Percentiles rank a stretch among this genome's conserved stretches.
Conservation (phyloP, 192 early-diverging fungal species). For the Paraglomus brasilianum region DNA sequence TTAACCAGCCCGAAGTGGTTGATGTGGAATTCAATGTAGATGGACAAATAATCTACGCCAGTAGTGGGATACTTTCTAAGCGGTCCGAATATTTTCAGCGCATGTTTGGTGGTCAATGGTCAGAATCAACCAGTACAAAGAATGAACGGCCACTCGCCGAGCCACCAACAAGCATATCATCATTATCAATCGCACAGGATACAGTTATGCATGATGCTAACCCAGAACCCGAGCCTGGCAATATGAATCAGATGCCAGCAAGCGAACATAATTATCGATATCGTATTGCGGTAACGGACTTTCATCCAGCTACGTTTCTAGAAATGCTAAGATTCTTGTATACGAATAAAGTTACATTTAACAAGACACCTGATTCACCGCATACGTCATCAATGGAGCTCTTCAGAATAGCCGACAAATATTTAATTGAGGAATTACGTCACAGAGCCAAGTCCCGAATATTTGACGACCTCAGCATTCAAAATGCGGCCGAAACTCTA, state of each 20-base stretch:
- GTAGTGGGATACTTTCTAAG: conserved; percentile 19
- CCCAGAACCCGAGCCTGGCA: not conserved
- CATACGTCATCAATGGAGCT: conserved; percentile 14
- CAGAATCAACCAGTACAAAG: not conserved
- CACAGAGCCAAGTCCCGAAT: conserved; percentile 17
- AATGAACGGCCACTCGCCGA: not conserved
- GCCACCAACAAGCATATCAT: not conserved
- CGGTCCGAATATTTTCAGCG: conserved; percentile 27
- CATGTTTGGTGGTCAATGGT: conserved; percentile 28
- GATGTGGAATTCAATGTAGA: conserved; percentile 28
- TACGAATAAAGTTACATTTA: conserved; percentile 16
- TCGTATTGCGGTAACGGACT: conserved; percentile 19
- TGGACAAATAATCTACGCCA: conserved; percentile 20
- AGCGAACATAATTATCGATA: not conserved
- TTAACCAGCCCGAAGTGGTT: conserved; percentile 1
- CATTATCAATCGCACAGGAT: no score
- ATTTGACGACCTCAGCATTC: conserved; percentile 8
- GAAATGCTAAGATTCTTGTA: conserved; percentile 27
- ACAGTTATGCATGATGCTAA: no score
- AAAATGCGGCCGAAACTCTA: conserved; percentile 24
- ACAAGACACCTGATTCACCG: no score
- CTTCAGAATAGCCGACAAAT: conserved; percentile 27
- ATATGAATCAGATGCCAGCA: not conserved
- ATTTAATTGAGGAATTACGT: conserved; percentile 26
- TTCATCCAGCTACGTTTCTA: not conserved